Base-by-base conservation (phyloP, 2,329 filamentous ascomycete species). In the Exophiala calicioides region DNA sequence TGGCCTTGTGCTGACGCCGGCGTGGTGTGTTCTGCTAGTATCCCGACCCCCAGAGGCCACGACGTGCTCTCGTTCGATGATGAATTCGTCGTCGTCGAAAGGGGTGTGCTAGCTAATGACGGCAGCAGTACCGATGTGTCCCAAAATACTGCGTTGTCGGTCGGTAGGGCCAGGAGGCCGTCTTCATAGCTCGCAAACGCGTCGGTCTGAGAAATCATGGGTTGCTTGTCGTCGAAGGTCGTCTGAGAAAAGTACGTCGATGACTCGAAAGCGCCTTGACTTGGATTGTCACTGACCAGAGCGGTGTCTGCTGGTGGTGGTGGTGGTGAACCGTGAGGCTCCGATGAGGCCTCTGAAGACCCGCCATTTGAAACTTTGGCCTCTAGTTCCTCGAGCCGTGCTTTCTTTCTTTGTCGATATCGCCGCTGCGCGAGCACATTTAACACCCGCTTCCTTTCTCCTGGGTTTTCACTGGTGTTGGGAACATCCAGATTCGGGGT, bases 401-500 rank as follows among this genome's bases (percentile, higher is more conserved):
- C 61, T 44, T 55, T 58, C 29, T 58, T 61, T 40, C 56, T 53
- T 36, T 59, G 46, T 30, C 65, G 65, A 44, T 80, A 80, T 65
- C 77, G 67, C 34, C 77, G 68, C 50, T 80, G 77, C 1, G 77
- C 76, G 26, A 80, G 60, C 7, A 80, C 73, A 44, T 79, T 79
- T 16, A 80, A 53, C 1, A 78, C 66, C 8, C 77, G 66, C 59
- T 79, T 80, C 16, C 77, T 67, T 60, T 80, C 76, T 2, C 69
- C 65, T 1, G 76, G 72, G 62, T 80, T 69, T 16, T 78, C 65
- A 4, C 75, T 70, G 13, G 77, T 74, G 37, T 75, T 59, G 4
- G 76, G 75, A 5, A 78, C 67, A 1, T 65, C 62, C 5, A 78
- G 60, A 8, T 56, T 50, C 12, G 49, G 32, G 4, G 50, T 42